Conservation (phyloP, 1,139 yeast genomes). For the Sugiyamaella xylanicola region DNA sequence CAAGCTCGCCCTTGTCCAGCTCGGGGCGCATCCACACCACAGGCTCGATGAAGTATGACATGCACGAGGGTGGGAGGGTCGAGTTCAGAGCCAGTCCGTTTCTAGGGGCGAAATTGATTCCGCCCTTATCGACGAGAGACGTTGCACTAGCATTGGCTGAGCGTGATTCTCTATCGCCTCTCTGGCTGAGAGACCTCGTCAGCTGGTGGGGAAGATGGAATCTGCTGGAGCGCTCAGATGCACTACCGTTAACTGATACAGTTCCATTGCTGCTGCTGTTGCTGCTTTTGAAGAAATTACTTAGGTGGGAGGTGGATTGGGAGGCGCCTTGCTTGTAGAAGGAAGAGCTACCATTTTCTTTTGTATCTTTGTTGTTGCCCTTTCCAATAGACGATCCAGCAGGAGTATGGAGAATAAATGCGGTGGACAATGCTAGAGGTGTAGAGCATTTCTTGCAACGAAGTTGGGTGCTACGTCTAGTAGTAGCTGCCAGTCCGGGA, state of each 20-base stretch:
- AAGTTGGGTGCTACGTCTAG: slow-evolving; percentile 31
- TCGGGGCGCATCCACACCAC: slow-evolving; percentile 88
- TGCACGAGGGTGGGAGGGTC: slow-evolving; percentile 69
- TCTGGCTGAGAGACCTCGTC: slow-evolving; percentile 9
- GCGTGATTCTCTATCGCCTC: slow-evolving; percentile 1
- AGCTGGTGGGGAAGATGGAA: slow-evolving; percentile 15
- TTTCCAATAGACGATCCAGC: slow-evolving; percentile 18
- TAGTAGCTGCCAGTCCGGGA: slow-evolving; percentile 16
- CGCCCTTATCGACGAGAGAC: background rate
- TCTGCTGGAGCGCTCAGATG: slow-evolving; percentile 24
- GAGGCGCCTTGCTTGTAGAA: slow-evolving; percentile 15
- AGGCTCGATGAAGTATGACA: slow-evolving; percentile 89
- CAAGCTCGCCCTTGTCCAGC: slow-evolving; percentile 65
- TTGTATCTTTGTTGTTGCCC: background rate
- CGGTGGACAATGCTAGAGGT: slow-evolving; percentile 34
- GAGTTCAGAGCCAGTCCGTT: slow-evolving; percentile 44
- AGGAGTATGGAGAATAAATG: slow-evolving; percentile 34
- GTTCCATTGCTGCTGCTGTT: slow-evolving; percentile 25
- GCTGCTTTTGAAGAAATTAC: slow-evolving; percentile 8
- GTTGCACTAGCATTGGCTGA: slow-evolving; percentile 5
- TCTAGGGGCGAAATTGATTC: slow-evolving; percentile 30
- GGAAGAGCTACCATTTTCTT: slow-evolving; percentile 10
- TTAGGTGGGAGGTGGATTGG: slow-evolving; percentile 15
- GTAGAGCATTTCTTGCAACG: slow-evolving; percentile 43
- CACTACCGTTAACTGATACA: slow-evolving; percentile 34